Evolutionary conservation across 2,329 filamentous ascomycete species (phyloP).

Genomic region (Mariannaea sp.): DNA sequence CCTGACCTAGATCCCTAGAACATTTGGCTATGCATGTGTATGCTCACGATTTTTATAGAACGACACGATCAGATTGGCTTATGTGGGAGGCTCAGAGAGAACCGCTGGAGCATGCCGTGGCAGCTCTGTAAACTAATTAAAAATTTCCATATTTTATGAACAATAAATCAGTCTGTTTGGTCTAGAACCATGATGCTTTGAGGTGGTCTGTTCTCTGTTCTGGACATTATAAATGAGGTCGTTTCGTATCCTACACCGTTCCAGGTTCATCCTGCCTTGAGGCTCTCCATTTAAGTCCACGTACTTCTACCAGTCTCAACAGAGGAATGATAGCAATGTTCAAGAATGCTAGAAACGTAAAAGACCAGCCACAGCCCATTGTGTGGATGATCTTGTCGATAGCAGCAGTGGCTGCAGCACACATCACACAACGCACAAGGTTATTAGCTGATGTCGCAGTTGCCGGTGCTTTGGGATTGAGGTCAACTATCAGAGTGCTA

Average conservation of each 20-base stretch:
- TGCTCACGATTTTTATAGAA: slow-evolving; percentile 56
- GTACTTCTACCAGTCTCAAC: slow-evolving; percentile 54
- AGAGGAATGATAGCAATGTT: slow-evolving; percentile 54
- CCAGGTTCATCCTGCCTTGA: slow-evolving; percentile 47
- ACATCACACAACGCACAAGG: slow-evolving; percentile 64
- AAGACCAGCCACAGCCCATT: slow-evolving; percentile 67
- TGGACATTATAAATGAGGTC: neutral
- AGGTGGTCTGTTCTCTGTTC: neutral
- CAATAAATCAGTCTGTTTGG: neutral
- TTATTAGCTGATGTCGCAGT: slow-evolving; percentile 69
- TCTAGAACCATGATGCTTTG: neutral
- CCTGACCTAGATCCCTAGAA: neutral
- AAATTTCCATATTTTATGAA: slow-evolving; percentile 9
- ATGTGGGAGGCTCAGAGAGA: slow-evolving; percentile 86
- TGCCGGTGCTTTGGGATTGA: slow-evolving; percentile 64
- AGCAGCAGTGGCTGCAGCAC: slow-evolving; percentile 62
- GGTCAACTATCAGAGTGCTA: slow-evolving; percentile 66
- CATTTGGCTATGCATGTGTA: too few species aligned
- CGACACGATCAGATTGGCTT: slow-evolving; percentile 95
- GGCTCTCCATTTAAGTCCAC: slow-evolving; percentile 57
- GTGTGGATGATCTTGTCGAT: slow-evolving; percentile 62
- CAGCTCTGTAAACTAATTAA: slow-evolving; percentile 56
- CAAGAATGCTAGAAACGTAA: slow-evolving; percentile 60
- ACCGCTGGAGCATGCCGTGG: slow-evolving; percentile 68
- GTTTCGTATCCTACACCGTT: neutral